phyloP scores from a whole-genome alignment of 768 basidiomycete genomes.

The Hericium rajendrae region DNA sequence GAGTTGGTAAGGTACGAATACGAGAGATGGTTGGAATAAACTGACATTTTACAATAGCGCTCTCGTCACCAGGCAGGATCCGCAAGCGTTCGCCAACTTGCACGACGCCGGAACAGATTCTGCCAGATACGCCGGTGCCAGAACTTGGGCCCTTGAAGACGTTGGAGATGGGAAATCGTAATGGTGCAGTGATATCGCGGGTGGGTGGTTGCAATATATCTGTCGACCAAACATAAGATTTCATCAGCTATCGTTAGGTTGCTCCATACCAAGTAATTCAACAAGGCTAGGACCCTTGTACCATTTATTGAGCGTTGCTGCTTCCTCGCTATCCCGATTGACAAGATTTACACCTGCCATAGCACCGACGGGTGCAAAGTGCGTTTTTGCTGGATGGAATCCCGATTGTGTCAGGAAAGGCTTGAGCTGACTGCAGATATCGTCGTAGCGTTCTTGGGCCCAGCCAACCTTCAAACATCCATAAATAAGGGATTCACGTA shows the following conservation, averaged over 20 bases:
- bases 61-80: constrained; percentile 89
- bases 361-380: constrained; percentile 84
- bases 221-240: constrained; percentile 19
- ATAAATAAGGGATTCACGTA: not conserved
- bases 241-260: not conserved
- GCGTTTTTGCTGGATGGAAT: constrained; percentile 67
- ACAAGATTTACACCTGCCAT: constrained; percentile 84
- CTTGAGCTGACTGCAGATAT: constrained; percentile 64
- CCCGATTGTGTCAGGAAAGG: constrained; percentile 86
- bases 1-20: not conserved
- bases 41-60: constrained; percentile 62
- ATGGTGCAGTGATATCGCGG: constrained; percentile 64
- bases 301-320: constrained; percentile 52
- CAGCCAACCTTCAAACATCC: constrained; percentile 62
- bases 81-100: constrained; percentile 87
- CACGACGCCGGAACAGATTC: constrained; percentile 79
- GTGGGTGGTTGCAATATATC: constrained; percentile 75
- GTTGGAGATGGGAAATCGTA: constrained; percentile 88
- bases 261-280: constrained; percentile 61
- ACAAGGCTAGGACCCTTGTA: constrained; percentile 81
- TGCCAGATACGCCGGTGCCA: constrained; percentile 69
- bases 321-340: constrained; percentile 36
- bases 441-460: constrained; percentile 74
- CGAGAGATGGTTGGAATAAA: not conserved
- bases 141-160: constrained; percentile 87